A percentile compares a stretch with the other conserved stretches of the same genome.
Evolutionary conservation across 192 early-diverging fungal genomes (phyloP).

Genomic region (Podila epigama): DNA sequence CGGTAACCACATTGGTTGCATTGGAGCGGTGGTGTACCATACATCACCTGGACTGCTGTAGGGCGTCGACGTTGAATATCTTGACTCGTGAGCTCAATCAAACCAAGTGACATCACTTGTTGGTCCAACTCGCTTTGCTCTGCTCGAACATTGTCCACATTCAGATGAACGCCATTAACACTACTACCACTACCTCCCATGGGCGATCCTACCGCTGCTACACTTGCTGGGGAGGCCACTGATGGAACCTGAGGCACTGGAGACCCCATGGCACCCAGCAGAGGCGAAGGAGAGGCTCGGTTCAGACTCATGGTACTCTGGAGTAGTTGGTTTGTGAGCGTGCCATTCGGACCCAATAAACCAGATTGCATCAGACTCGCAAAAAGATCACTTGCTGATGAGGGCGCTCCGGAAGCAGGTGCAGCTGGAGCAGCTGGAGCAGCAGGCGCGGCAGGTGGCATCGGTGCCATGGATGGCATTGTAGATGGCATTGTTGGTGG

Average conservation of each 20-base stretch:
- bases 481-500: neutral
- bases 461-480: neutral
- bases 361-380: constrained; percentile 45
- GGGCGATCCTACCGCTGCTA: too few relatives aligned
- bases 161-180: too few relatives aligned
- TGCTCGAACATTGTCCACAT: neutral
- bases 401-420: neutral
- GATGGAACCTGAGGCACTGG: constrained; percentile 4
- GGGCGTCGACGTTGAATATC: constrained; percentile 57
- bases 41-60: constrained; percentile 71
- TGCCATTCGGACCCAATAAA: constrained; percentile 27
- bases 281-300: constrained; percentile 16
- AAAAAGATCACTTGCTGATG: constrained; percentile 26
- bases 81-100: constrained; percentile 57
- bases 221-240: constrained; percentile 3
- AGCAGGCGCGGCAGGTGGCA: neutral
- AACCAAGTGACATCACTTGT: constrained; percentile 35
- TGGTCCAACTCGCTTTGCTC: constrained; percentile 30
- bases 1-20: constrained; percentile 96
- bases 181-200: too few relatives aligned
- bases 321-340: constrained; percentile 22
- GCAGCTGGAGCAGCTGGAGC: neutral
- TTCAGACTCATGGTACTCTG: constrained; percentile 17
- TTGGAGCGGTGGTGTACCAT: constrained; percentile 77
- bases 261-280: constrained; percentile 3